Conservation (phyloP, 163 green algal species). For the Chlorella variabilis region DNA sequence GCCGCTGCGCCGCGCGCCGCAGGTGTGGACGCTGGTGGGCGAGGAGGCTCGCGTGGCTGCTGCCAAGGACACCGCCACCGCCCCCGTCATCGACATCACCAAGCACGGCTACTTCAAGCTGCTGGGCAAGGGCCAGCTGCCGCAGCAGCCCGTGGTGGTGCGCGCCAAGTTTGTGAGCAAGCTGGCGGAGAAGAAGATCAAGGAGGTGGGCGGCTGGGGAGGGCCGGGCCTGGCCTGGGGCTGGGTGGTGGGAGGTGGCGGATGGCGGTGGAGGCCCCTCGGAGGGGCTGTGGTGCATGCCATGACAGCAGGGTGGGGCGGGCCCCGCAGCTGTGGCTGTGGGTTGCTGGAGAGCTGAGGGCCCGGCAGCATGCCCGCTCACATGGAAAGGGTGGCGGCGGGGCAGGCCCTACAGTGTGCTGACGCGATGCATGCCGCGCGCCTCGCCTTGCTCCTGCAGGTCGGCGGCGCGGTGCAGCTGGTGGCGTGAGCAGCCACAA, state of each 20-base stretch:
- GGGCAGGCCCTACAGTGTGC: no score
- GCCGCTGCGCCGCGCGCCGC: no score
- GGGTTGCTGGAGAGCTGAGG: no score
- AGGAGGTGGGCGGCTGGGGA: constrained; percentile 91
- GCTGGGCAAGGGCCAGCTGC: constrained; percentile 96
- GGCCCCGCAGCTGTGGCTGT: no score
- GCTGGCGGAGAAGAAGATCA: constrained; percentile 98
- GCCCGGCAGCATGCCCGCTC: background rate
- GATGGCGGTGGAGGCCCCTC: no score
- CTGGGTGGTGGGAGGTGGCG: no score
- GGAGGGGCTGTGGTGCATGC: no score
- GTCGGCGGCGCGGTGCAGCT: constrained; percentile 40
- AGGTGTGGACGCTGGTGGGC: constrained; percentile 45
- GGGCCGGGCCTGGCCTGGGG: no score
- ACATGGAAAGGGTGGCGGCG: background rate
- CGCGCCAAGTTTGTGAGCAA: constrained; percentile 98
- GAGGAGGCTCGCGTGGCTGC: constrained; percentile 75
- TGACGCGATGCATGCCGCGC: no score
- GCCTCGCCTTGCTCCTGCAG: no score
- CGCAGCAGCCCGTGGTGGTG: constrained; percentile 93
- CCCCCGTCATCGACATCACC: constrained; percentile 96
- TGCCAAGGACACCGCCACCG: constrained; percentile 80
- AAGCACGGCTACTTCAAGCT: constrained; percentile 81
- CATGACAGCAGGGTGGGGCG: no score
- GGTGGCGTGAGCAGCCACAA: constrained; percentile 31